These are phyloP conservation scores for Ceratobasidium sp. DNA, from an alignment of 1,284 basidiomycete genomes.

Conservation along the genomic window DNA sequence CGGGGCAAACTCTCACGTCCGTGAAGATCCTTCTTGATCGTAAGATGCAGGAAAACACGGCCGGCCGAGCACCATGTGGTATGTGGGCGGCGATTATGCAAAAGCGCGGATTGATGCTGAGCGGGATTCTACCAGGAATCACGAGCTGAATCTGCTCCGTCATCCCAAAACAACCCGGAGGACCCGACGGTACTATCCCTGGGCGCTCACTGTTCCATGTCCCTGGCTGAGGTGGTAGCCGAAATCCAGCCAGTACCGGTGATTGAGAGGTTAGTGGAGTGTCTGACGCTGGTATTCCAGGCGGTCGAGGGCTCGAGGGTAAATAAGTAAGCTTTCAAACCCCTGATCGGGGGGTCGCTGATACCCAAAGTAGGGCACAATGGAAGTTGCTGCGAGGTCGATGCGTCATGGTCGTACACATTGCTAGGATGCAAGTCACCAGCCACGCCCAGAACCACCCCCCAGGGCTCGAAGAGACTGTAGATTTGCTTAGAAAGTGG, in stretches of 20 bases:
- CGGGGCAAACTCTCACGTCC: background rate
- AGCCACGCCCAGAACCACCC: background rate
- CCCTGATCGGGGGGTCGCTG: no score
- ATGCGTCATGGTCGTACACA: slow-evolving; percentile 10
- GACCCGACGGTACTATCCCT: background rate
- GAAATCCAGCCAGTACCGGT: background rate
- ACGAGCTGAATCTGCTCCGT: background rate
- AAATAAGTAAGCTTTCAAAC: background rate
- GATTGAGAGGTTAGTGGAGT: background rate
- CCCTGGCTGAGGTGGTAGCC: background rate
- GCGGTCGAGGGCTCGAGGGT: slow-evolving; percentile 2
- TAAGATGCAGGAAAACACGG: no score
- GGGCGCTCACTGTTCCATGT: background rate
- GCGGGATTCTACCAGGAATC: background rate
- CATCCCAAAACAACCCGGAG: background rate
- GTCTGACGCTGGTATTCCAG: background rate
- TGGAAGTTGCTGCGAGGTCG: slow-evolving; percentile 10
- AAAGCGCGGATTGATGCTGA: background rate
- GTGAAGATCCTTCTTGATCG: background rate
- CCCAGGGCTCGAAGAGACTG: background rate
- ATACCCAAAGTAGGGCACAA: background rate
- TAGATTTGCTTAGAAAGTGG: background rate
- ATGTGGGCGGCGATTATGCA: no score
- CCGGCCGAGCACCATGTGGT: no score
- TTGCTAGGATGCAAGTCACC: slow-evolving; percentile 1